These are phyloP conservation scores for Eucalyptus regnans DNA, from an alignment of 345 rosid species.

Conservation along the genomic window DNA sequence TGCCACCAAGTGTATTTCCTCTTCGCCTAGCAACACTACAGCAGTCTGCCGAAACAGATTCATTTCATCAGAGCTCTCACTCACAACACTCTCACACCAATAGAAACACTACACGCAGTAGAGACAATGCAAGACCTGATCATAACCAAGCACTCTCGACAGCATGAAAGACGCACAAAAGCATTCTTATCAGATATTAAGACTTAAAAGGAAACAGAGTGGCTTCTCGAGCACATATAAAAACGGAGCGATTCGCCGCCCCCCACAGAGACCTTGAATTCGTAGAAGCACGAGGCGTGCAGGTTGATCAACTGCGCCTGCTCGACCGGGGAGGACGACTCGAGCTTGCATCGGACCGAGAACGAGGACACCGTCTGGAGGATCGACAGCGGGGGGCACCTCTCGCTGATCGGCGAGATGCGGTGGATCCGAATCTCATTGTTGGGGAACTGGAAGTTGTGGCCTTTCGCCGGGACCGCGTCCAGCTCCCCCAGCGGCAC, in stretches of 20 bases:
- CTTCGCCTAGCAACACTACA: conserved; percentile 64
- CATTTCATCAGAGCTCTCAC: background rate
- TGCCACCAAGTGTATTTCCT: conserved; percentile 94
- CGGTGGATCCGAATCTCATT: conserved; percentile 87
- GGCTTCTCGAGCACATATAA: background rate
- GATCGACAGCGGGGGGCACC: conserved; percentile 90
- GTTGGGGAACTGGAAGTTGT: conserved; percentile 69
- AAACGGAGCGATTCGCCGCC: conserved; percentile 8
- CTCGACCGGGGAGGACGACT: conserved; percentile 50
- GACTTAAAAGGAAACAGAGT: background rate
- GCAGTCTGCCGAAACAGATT: conserved; percentile 50
- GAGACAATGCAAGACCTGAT: background rate
- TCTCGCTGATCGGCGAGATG: conserved; percentile 57
- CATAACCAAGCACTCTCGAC: background rate
- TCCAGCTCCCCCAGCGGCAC: conserved; percentile 75
- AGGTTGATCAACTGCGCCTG: conserved; percentile 64
- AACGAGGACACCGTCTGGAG: conserved; percentile 77
- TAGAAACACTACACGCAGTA: background rate
- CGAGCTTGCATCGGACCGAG: conserved; percentile 87
- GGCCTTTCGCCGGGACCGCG: conserved; percentile 31
- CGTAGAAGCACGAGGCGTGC: conserved; percentile 85
- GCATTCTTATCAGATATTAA: background rate
- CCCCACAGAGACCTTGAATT: conserved; percentile 57
- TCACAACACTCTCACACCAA: conserved; percentile 5
- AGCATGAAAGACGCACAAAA: background rate